These are phyloP conservation scores for thale cress (Arabidopsis thaliana) DNA, from an alignment of 345 rosid genomes.

Conservation along the genomic window DNA sequence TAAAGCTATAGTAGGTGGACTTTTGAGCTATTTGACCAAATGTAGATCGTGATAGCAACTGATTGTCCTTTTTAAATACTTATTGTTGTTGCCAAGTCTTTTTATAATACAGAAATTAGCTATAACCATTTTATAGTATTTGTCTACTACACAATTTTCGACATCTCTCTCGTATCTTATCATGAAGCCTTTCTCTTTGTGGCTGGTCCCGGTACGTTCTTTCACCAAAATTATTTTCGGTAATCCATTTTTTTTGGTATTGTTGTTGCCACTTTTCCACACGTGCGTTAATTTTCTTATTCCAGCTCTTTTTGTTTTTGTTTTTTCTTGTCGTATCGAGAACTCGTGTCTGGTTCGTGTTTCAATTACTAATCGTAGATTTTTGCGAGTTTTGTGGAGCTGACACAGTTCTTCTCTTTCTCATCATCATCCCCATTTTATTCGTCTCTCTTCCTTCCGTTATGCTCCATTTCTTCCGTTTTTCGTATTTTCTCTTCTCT, in stretches of 20 bases:
- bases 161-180: too few species aligned
- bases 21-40: slow-evolving; percentile 2
- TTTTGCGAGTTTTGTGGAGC: background rate
- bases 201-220: too few species aligned
- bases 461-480: slow-evolving; percentile 6
- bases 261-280: background rate
- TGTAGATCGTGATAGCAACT: background rate
- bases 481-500: background rate
- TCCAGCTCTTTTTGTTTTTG: background rate
- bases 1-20: background rate
- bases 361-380: background rate
- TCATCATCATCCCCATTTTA: too few species aligned
- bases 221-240: too few species aligned
- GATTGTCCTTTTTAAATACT: background rate
- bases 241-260: too few species aligned
- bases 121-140: background rate
- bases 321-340: background rate
- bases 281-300: background rate
- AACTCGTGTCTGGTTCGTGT: background rate
- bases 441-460: background rate
- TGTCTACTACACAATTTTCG: too few species aligned
- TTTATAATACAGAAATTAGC: background rate
- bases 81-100: background rate
- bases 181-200: too few species aligned
- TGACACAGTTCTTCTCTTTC: background rate